Evolutionary conservation across 495 filamentous ascomycete genomes (phyloP), one percentile per base, ranked within the genome.

Genomic region (Penicillium angulare): DNA sequence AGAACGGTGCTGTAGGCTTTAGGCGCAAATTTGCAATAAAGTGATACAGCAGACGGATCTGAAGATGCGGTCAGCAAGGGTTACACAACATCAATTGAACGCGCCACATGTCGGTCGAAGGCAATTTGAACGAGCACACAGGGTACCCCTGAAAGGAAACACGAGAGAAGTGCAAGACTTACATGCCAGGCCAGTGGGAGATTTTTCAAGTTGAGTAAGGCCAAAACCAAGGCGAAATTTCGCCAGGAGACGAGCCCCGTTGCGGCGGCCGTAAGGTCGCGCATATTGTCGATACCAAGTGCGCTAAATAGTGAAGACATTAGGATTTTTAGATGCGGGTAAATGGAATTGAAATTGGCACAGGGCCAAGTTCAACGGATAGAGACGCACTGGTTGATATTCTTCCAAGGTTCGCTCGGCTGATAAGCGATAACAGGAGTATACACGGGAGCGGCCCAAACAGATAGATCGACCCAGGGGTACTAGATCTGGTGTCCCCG

Each of bases 141-240:
- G 27, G 39, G 7, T 24, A 15, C 3, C 10, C 3, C 5, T 33
- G 15, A 20, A 39, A 15, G 22, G 13, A 2, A 0, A 33, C n/a
- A 42, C 21, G 12, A 18, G 7, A 42, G 21, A 42, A 1, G 18
- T 12, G 13, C 22, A 36, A n/a, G 18, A 78, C 82, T 50, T 74
- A 85, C 80, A 67, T 86, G 84, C 84, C 84, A 87, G 23, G 73
- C 65, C 7, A 81, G 69, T 3, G 84, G 84, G 24, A 86, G 63
- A 42, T 68, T 80, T 64, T 87, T 87, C 43, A 85, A 45, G 53
- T 87, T 87, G 34, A 78, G 49, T 0, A 86, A 42, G 0, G 78
- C 79, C 31, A 86, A 66, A 9, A 82, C 9, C 31, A 86, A 55
- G 3, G 76, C 74, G 0, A 86, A 56, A 0, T 73, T 67, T 45